These are phyloP conservation scores for Sclerotiophoma versabilis DNA, from an alignment of 2,329 filamentous ascomycete species.

Conservation along the genomic window DNA sequence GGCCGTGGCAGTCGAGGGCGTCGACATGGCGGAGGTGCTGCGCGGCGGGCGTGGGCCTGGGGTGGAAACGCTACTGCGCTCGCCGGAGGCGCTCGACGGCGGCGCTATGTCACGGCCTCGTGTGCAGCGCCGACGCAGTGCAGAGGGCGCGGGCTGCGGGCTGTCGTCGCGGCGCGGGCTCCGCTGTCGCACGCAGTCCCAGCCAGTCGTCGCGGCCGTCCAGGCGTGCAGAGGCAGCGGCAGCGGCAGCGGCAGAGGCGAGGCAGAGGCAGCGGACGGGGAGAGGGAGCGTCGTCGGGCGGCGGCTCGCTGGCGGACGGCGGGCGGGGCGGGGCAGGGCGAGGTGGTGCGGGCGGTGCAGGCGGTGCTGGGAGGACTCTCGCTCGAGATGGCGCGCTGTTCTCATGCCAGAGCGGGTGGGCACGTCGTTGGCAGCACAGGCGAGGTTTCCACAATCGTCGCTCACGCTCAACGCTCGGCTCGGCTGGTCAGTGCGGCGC, in stretches of 20 bases:
- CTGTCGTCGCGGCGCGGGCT: conserved; percentile 23
- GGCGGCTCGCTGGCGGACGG: conserved; percentile 22
- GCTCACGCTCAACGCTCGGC: no score
- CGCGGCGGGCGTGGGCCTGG: conserved; percentile 32
- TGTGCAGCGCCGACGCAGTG: conserved; percentile 14
- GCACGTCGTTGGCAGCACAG: conserved; percentile 26
- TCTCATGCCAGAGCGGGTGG: conserved; percentile 6
- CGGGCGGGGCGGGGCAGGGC: conserved; percentile 13
- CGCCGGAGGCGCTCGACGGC: conserved; percentile 25
- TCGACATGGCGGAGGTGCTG: conserved; percentile 49
- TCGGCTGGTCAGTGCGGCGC: conserved; percentile 6
- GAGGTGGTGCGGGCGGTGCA: conserved; percentile 9
- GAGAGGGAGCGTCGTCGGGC: conserved; percentile 25
- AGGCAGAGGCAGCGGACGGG: neutral
- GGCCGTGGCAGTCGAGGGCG: conserved; percentile 54
- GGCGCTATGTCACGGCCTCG: neutral
- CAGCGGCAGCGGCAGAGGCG: neutral
- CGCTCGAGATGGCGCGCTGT: conserved; percentile 13
- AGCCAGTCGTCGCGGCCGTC: conserved; percentile 32
- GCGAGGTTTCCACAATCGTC: conserved; percentile 18
- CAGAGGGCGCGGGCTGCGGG: conserved; percentile 18
- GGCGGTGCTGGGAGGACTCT: conserved; percentile 25
- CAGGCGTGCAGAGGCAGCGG: conserved; percentile 24
- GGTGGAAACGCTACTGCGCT: conserved; percentile 39
- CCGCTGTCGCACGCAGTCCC: conserved; percentile 35